These are phyloP conservation scores for Sarocladiaceae sp. DNA, from an alignment of 2,329 filamentous ascomycete species.

Conservation along the genomic window DNA sequence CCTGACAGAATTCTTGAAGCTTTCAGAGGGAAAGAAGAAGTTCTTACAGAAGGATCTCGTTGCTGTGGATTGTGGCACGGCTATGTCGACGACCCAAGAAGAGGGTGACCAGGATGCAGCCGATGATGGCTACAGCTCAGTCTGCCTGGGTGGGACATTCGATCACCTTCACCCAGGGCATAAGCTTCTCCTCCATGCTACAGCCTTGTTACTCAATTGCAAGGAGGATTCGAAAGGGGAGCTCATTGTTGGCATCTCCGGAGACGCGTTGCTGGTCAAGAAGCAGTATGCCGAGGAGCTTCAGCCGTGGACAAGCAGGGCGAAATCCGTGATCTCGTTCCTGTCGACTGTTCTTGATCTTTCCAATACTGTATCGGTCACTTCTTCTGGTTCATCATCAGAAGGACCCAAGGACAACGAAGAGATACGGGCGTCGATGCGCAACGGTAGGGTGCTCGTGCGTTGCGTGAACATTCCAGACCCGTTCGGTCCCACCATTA, in stretches of 20 bases:
- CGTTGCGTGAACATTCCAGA: constrained; percentile 83
- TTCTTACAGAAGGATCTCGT: constrained; percentile 45
- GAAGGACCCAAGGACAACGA: constrained; percentile 13
- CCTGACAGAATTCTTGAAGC: constrained; percentile 40
- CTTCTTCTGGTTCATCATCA: background rate
- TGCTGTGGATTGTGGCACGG: constrained; percentile 42
- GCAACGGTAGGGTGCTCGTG: constrained; percentile 55
- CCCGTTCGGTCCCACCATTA: constrained; percentile 84
- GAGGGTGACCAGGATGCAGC: background rate
- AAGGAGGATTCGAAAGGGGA: background rate
- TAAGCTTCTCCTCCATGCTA: constrained; percentile 91
- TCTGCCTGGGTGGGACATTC: constrained; percentile 89
- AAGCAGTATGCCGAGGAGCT: constrained; percentile 82
- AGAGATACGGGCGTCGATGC: constrained; percentile 44
- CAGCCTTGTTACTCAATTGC: constrained; percentile 51
- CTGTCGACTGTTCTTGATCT: constrained; percentile 55
- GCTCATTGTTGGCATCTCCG: constrained; percentile 82
- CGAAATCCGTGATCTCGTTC: constrained; percentile 64
- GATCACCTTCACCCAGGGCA: constrained; percentile 94
- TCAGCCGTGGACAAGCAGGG: constrained; percentile 72
- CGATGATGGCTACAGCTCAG: constrained; percentile 26
- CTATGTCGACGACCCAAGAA: constrained; percentile 10
- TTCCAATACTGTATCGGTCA: constrained; percentile 23
- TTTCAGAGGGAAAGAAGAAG: constrained; percentile 39
- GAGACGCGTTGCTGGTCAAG: constrained; percentile 75